A percentile compares a stretch with the other conserved stretches of the same genome.
phyloP scores from a whole-genome alignment of 2,329 filamentous ascomycete genomes.

The Colletotrichum sp. region DNA sequence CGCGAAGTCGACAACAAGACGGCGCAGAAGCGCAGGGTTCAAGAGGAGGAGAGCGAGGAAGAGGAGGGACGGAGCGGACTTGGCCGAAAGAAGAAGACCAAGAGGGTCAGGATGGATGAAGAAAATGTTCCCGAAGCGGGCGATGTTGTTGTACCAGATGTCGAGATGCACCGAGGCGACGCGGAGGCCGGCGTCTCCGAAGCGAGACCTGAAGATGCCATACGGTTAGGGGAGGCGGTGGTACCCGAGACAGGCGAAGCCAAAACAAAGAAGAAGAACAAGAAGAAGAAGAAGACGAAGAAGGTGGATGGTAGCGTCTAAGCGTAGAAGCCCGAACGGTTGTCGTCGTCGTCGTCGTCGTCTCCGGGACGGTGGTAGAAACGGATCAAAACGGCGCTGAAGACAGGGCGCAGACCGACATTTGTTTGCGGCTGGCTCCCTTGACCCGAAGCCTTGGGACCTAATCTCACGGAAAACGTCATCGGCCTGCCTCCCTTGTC shows the following conservation, averaged over 20 bases:
- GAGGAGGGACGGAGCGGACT: conserved; percentile 40
- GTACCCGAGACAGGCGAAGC: not conserved
- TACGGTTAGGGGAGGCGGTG: not conserved
- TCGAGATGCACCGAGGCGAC: not conserved
- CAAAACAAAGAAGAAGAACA: conserved; percentile 31
- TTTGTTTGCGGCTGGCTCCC: not conserved
- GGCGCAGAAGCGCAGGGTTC: conserved; percentile 12
- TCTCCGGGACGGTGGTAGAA: not conserved
- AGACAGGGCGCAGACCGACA: not conserved
- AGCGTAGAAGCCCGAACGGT: not conserved
- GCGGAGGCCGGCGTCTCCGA: not conserved
- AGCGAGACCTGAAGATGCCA: not conserved
- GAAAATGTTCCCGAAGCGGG: not conserved
- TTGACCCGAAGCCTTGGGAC: conserved; percentile 2
- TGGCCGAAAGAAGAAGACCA: conserved; percentile 39
- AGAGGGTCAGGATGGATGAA: conserved; percentile 23
- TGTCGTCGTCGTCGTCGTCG: not conserved
- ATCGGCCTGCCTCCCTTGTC: not conserved
- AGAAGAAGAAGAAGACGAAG: conserved; percentile 18
- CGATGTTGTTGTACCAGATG: not conserved
- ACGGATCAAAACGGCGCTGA: not conserved
- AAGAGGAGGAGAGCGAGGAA: conserved; percentile 33
- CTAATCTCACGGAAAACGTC: not conserved
- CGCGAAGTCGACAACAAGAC: not conserved
- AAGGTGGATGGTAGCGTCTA: not conserved